These are phyloP conservation scores for Termitomyces sp. DNA, from an alignment of 768 basidiomycete species.

Conservation along the genomic window DNA sequence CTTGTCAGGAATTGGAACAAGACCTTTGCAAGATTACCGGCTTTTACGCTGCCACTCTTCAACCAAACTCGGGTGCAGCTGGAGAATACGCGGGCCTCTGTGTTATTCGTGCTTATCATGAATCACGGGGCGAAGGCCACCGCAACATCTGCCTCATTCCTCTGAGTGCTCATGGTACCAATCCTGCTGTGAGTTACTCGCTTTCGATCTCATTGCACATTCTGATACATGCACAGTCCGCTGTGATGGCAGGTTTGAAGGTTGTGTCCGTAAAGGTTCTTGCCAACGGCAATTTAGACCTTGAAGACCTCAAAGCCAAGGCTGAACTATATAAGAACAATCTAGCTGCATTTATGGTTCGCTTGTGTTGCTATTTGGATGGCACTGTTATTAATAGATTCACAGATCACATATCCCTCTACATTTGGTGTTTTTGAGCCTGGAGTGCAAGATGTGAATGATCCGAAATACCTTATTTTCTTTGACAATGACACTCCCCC, in stretches of 20 bases:
- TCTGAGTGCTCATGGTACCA: constrained; percentile 95
- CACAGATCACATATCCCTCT: constrained; percentile 92
- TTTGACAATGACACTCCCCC: constrained; percentile 2
- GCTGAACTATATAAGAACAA: constrained; percentile 89
- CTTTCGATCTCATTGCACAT: neutral
- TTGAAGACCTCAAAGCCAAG: constrained; percentile 79
- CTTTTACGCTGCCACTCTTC: constrained; percentile 94
- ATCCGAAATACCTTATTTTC: neutral
- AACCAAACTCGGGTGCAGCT: constrained; percentile 97
- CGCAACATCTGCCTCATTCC: constrained; percentile 93
- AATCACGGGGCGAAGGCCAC: constrained; percentile 77
- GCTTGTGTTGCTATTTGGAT: constrained; percentile 10
- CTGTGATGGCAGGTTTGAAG: constrained; percentile 95
- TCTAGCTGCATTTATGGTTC: constrained; percentile 92
- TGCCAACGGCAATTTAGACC: constrained; percentile 82
- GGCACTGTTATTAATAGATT: neutral
- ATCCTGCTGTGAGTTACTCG: constrained; percentile 75
- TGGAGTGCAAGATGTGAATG: constrained; percentile 67
- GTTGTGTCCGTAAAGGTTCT: constrained; percentile 94
- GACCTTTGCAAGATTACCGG: constrained; percentile 95
- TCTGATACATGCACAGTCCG: constrained; percentile 56
- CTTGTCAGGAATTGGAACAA: constrained; percentile 72
- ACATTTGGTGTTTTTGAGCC: constrained; percentile 98
- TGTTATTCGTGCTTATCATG: constrained; percentile 92
- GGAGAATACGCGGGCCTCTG: constrained; percentile 97